A percentile compares a stretch with the other conserved stretches of the same genome.
These are phyloP conservation scores for Pezicula radicicola DNA, from an alignment of 2,329 filamentous ascomycete genomes.

Conservation along the genomic window DNA sequence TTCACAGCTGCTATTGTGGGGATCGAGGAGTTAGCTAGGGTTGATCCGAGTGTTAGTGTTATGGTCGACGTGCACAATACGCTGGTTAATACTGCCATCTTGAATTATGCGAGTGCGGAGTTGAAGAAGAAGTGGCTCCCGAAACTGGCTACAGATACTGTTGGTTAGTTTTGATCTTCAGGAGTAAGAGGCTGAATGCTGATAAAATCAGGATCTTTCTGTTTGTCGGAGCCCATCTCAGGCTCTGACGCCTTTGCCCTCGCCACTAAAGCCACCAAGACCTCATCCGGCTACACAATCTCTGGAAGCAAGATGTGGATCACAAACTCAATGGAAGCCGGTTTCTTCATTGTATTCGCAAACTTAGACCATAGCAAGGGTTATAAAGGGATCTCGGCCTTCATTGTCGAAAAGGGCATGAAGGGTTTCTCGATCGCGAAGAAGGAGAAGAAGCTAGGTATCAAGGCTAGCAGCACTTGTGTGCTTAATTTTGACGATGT, in stretches of 20 bases:
- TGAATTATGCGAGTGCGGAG: slow-evolving; percentile 77
- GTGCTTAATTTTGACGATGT: slow-evolving; percentile 98
- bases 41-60: slow-evolving; percentile 93
- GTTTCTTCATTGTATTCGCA: slow-evolving; percentile 96
- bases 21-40: slow-evolving; percentile 92
- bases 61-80: slow-evolving; percentile 98
- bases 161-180: slow-evolving; percentile 41
- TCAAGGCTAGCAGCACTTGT: slow-evolving; percentile 92
- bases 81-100: slow-evolving; percentile 86
- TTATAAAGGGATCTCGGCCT: slow-evolving; percentile 96
- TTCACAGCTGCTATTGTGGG: slow-evolving; percentile 95
- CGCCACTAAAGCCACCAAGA: slow-evolving; percentile 85
- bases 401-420: slow-evolving; percentile 86
- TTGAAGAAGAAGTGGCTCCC: slow-evolving; percentile 86
- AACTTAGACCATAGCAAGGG: slow-evolving; percentile 90
- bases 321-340: slow-evolving; percentile 92
- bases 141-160: slow-evolving; percentile 82
- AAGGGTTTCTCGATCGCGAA: slow-evolving; percentile 94
- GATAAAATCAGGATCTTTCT: slow-evolving; percentile 65
- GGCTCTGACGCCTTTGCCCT: slow-evolving; percentile 96
- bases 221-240: slow-evolving; percentile 86
- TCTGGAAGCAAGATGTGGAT: slow-evolving; percentile 99
- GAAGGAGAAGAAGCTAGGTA: slow-evolving; percentile 99
- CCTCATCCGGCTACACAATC: slow-evolving; percentile 79
- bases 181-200: slow-evolving; percentile 1